Evolutionary conservation across 768 basidiomycete species (phyloP), one percentile per base, ranked within the genome.

Genomic region (Erythrobasidium yunnanense): DNA sequence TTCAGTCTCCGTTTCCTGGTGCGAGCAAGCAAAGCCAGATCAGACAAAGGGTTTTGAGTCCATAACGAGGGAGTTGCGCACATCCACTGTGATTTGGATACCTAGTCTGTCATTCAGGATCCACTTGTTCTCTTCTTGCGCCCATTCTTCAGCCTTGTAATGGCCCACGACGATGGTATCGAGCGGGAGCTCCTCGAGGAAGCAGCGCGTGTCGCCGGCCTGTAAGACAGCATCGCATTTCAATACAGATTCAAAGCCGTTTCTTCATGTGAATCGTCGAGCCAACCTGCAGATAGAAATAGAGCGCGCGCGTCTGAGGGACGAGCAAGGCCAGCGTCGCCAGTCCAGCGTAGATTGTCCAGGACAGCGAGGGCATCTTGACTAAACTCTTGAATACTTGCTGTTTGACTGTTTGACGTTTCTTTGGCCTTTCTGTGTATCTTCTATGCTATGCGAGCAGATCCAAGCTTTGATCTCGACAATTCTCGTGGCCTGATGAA

Each of bases 161-260:
- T 90, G 89, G 2, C 92, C 93, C 93, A 70, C 88, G 35, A 93
- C 88, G 29, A 91, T 85, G n/a, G 91, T 96, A 76, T 93, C 87
- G 1, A 85, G 84, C 13, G 95, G 93, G 20, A 97, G 79, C 76
- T 99, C 95, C 74, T 97, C 95, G 66, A 97, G 83, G 78, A 97
- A 97, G 76, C 95, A 99, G 52, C 87, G 83, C 73, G 87, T 85
- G 76, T 95, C 89, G 74, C 88, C 87, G 18, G 90, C 85, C 60
- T 63, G 47, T 11, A 13, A 20, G 38, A 23, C 25, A 29, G 13
- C 8, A 32, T 55, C 15, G 8, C 6, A 23, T 52, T 15, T 52
- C 17, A 52, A 15, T 30, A 22, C 29, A 23, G 7, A 11, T 18
- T 55, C 34, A 22, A 8, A 7, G 11, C 15, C 25, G 25, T 22